These are phyloP conservation scores for Pedinophyceae sp. DNA, from an alignment of 139 green algal species.

Conservation along the genomic window DNA sequence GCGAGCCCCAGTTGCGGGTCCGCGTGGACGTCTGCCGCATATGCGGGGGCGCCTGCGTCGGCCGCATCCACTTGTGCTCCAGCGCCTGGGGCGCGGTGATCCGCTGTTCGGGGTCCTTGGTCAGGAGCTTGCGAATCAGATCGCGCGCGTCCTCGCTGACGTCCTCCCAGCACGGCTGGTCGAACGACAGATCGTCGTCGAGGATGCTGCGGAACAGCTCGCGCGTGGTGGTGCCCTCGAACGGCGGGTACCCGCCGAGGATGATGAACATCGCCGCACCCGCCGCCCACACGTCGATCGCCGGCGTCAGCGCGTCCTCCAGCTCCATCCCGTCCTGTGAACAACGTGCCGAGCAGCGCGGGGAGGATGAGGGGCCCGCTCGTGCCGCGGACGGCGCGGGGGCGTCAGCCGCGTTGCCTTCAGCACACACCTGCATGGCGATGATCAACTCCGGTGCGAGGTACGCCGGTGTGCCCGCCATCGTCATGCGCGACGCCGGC, in stretches of 20 bases:
- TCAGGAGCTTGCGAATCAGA: not conserved
- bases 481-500: not conserved
- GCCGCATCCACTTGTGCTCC: slow-evolving; percentile 1
- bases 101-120: slow-evolving; percentile 1
- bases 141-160: slow-evolving; percentile 1
- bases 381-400: not conserved
- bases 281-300: not conserved
- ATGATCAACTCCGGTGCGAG: slow-evolving; percentile 9
- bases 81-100: slow-evolving; percentile 5
- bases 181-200: not conserved
- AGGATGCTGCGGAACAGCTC: slow-evolving; percentile 1
- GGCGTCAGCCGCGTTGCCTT: not conserved
- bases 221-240: not conserved
- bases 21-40: not conserved
- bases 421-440: not conserved
- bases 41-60: not conserved
- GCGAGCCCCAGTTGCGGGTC: not conserved
- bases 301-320: not conserved
- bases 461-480: slow-evolving; percentile 11
- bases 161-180: slow-evolving; percentile 1
- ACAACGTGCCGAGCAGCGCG: not conserved
- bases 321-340: not conserved
- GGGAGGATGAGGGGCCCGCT: not conserved
- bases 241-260: not conserved
- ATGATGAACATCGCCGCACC: not conserved